Conservation (phyloP, 192 early-diverging fungal species). For the Neocallimastix lanati region DNA sequence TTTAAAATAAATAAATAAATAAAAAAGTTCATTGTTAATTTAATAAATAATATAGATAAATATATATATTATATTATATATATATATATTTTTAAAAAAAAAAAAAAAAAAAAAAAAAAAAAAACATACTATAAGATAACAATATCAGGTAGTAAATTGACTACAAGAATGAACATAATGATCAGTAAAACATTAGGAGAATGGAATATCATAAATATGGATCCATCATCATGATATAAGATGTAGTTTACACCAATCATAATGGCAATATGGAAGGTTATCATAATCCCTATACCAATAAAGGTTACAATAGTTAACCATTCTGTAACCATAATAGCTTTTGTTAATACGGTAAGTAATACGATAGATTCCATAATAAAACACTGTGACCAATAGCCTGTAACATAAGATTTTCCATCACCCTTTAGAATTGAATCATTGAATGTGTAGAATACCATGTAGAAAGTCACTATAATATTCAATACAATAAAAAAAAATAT, state of each 20-base stretch:
- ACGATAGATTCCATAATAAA: conserved; percentile 21
- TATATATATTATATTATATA: too few species aligned
- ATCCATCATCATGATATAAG: neutral
- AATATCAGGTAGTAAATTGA: neutral
- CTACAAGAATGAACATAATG: neutral
- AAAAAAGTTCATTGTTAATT: too few species aligned
- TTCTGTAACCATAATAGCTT: conserved; percentile 8
- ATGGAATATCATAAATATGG: neutral
- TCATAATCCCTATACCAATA: neutral
- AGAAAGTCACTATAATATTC: neutral
- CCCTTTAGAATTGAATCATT: neutral
- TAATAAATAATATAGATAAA: too few species aligned
- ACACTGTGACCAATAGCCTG: conserved; percentile 21
- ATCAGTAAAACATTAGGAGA: neutral
- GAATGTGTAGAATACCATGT: neutral
- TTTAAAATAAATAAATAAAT: neutral
- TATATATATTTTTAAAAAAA: too few species aligned
- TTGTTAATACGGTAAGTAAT: conserved; percentile 18
- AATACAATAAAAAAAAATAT: too few species aligned
- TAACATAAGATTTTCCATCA: neutral
- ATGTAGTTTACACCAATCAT: neutral
- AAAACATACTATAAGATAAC: neutral
- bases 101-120: neutral
- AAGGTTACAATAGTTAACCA: conserved; percentile 7
- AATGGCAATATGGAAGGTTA: neutral